Evolutionary conservation across 2,329 filamentous ascomycete species (phyloP), one percentile per base, ranked within the genome.

Genomic region (Alternaria metachromatica): DNA sequence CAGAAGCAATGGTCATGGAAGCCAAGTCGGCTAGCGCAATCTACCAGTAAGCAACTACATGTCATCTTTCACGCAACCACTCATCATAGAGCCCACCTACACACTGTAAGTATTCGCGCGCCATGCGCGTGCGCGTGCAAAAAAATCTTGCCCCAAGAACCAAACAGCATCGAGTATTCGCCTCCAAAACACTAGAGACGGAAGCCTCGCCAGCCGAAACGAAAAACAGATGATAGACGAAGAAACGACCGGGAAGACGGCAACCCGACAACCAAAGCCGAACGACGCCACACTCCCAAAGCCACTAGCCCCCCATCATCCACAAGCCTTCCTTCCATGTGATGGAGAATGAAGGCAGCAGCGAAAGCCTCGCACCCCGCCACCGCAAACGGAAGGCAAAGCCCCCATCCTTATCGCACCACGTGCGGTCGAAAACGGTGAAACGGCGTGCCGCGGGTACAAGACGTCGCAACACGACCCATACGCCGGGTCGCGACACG

Each of bases 311-410:
- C 23, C 33, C 45, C 23, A 37, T 21, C 54, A 41, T 37, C 33
- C 41, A 61, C 30, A 20, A 37, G 30, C 53, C 51, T 46, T 26
- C 26, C 46, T 15, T 37, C 20, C n/a, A 28, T 45, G 54, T 15
- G 15, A 15, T 41, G 3, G 3, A 15, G n/a, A 55, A 11, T 25
- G 20, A 6, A 25, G 6, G 23, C 28, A 53, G 28, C 28, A 53
- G 37, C 20, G 33, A 10, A 23, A 18, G 37, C 23, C 41, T 62
- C 54, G 59, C 59, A 58, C 21, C 25, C 26, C 41, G 45, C 30
- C 60, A 54, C 55, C 55, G 13, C 55, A 54, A 62, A 62, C 23
- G 55, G 60, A 58, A 44, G 37, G 21, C 45, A 28, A 21, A 57
- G 30, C 28, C 28, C 51, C 37, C 46, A 20, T 49, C 21, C 25